Conservation (phyloP, 106 monocot genomes). For the Hemerocallis citrina region DNA sequence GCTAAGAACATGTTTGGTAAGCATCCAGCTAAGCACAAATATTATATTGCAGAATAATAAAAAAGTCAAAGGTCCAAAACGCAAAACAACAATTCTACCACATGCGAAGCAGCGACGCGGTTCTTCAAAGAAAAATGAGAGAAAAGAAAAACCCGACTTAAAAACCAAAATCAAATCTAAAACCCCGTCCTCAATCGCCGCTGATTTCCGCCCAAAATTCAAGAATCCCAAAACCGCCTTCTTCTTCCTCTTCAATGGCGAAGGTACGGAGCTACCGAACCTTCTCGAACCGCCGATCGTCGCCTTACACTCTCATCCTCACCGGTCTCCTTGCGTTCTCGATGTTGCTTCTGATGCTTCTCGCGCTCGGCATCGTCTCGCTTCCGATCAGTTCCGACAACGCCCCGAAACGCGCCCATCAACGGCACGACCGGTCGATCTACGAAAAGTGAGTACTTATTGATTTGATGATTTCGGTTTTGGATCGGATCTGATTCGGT, state of each 20-base stretch:
- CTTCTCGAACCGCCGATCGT: constrained; percentile 22
- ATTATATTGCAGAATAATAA: too few species aligned
- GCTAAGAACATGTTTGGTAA: too few species aligned
- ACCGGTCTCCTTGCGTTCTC: constrained; percentile 34
- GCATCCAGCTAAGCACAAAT: too few species aligned
- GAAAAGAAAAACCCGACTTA: too few species aligned
- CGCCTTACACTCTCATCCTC: constrained; percentile 33
- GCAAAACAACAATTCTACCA: too few species aligned
- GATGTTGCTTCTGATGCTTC: constrained; percentile 42
- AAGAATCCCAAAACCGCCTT: not conserved
- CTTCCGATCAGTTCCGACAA: constrained; percentile 38
- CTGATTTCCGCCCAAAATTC: not conserved
- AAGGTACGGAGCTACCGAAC: constrained; percentile 21
- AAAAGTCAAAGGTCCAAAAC: too few species aligned
- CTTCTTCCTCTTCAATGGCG: constrained; percentile 2
- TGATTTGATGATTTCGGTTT: not conserved
- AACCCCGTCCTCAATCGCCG: not conserved
- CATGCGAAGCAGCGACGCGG: too few species aligned
- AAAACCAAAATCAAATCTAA: not conserved
- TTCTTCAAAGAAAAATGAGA: too few species aligned
- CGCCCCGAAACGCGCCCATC: constrained; percentile 9
- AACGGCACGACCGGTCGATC: constrained; percentile 6
- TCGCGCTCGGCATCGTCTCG: constrained; percentile 59
- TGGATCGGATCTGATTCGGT: not conserved
- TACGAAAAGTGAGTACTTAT: constrained; percentile 9